These are phyloP conservation scores for Phytophthora parvispora DNA, from an alignment of 352 stramenopile genomes.

Conservation along the genomic window DNA sequence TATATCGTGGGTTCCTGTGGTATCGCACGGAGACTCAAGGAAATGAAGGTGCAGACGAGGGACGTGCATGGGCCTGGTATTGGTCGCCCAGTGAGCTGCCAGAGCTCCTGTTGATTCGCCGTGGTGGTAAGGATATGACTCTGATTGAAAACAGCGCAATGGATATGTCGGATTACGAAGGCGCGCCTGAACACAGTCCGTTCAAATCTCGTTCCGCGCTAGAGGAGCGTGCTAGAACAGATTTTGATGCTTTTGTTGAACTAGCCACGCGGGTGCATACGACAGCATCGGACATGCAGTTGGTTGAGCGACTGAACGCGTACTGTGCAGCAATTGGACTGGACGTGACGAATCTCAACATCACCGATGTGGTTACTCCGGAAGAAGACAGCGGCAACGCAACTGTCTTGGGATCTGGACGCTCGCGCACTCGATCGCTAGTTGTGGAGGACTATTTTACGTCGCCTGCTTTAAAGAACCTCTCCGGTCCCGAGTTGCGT, in stretches of 20 bases:
- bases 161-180: constrained; percentile 63
- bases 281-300: constrained; percentile 78
- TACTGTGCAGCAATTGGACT: constrained; percentile 83
- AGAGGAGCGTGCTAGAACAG: constrained; percentile 55
- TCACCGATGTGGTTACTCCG: constrained; percentile 67
- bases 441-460: constrained; percentile 82
- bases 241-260: constrained; percentile 70
- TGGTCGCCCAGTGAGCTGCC: constrained; percentile 94
- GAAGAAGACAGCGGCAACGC: constrained; percentile 13
- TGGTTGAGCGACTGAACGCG: constrained; percentile 88
- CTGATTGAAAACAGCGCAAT: constrained; percentile 84
- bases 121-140: constrained; percentile 89
- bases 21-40: constrained; percentile 97
- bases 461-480: constrained; percentile 64
- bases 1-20: constrained; percentile 95
- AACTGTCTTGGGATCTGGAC: constrained; percentile 7
- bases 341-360: constrained; percentile 86
- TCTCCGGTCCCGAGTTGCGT: constrained; percentile 84
- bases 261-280: constrained; percentile 76
- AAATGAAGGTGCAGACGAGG: constrained; percentile 95
- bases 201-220: constrained; percentile 60
- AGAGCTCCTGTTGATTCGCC: constrained; percentile 83
- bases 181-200: constrained; percentile 35
- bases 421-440: constrained; percentile 52
- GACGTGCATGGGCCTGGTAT: constrained; percentile 96